These are phyloP conservation scores for Bocquillonia castaneifolia DNA, from an alignment of 441 rosid genomes.

Conservation along the genomic window DNA sequence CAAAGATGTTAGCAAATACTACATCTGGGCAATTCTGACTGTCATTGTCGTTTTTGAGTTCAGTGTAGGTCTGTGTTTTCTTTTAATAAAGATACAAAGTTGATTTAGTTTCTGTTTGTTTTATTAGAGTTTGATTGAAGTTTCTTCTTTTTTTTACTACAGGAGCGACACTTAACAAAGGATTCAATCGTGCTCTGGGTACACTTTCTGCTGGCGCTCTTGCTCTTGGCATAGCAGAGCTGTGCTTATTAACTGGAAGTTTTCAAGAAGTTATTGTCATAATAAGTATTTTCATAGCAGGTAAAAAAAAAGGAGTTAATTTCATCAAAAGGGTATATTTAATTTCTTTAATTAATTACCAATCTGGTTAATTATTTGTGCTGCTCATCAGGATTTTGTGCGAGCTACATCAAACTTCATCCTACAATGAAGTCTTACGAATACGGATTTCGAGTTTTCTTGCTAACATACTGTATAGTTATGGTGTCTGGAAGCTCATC, in stretches of 20 bases:
- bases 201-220: slow-evolving; percentile 78
- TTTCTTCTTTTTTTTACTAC: not conserved
- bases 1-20: slow-evolving; percentile 47
- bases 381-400: slow-evolving; percentile 37
- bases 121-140: not conserved
- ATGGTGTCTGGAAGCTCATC: slow-evolving; percentile 45
- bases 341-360: not conserved
- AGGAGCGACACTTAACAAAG: slow-evolving; percentile 60
- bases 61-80: slow-evolving; percentile 53
- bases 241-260: slow-evolving; percentile 45
- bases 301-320: slow-evolving; percentile 24
- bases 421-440: slow-evolving; percentile 54
- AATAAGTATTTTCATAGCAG: slow-evolving; percentile 74
- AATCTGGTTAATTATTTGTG: not conserved
- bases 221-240: slow-evolving; percentile 77
- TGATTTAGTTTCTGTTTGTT: not conserved
- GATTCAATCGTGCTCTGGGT: slow-evolving; percentile 83
- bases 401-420: slow-evolving; percentile 42
- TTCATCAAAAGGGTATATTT: not conserved
- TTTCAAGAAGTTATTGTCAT: slow-evolving; percentile 52
- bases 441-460: slow-evolving; percentile 53
- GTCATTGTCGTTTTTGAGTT: slow-evolving; percentile 87
- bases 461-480: slow-evolving; percentile 52
- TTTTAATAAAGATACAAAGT: not conserved
- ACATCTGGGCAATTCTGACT: slow-evolving; percentile 89